Base-by-base conservation (phyloP, 768 basidiomycete species). In the Russula sp. region DNA sequence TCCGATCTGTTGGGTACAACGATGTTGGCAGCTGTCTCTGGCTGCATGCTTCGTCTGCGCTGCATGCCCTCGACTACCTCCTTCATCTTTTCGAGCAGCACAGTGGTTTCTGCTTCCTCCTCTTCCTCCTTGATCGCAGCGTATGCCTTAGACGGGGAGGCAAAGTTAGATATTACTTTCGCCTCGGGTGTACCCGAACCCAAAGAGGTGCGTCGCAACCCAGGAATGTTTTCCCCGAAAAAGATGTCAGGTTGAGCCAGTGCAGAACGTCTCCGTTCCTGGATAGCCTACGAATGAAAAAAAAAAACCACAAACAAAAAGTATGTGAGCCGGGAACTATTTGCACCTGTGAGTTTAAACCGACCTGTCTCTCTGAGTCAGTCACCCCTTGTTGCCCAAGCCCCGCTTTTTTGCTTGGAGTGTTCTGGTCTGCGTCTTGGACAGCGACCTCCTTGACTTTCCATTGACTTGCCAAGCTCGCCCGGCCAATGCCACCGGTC, bases 251-350 rank as follows among this genome's bases (percentile, higher is more conserved):
- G 69, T 64, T 76, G 73, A 3, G 72, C 75, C 42, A 86, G 69
- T 0, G 85, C 86, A 57, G 84, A 86, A 10, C 79, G 76, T 29
- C 86, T 73, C 9, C 86, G 79, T 56, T 85, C 85, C 65, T 80
- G 79, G 45, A 88, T 87, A 0, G 83, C 85, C 78, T 82, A 58
- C 34, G 42, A n/a, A 42, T 7, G 32, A 22, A 22, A 13, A n/a
- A n/a, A n/a, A n/a, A n/a, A n/a, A n/a, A n/a, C n/a, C n/a, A n/a
- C n/a, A n/a, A n/a, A 25, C 9, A 35, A 7, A 18, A 58, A 16
- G 16, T 13, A 13, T 34, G 48, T 49, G 8, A 50, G 42, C 42
- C 5, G n/a, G 13, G 9, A 14, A 0, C n/a, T 20, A 10, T 10
- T 34, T 18, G 1, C 8, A 29, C 16, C 16, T 25, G 5, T 18